Base-by-base conservation (phyloP, 2,329 filamentous ascomycete species). In the Stachybotrys chartarum region DNA sequence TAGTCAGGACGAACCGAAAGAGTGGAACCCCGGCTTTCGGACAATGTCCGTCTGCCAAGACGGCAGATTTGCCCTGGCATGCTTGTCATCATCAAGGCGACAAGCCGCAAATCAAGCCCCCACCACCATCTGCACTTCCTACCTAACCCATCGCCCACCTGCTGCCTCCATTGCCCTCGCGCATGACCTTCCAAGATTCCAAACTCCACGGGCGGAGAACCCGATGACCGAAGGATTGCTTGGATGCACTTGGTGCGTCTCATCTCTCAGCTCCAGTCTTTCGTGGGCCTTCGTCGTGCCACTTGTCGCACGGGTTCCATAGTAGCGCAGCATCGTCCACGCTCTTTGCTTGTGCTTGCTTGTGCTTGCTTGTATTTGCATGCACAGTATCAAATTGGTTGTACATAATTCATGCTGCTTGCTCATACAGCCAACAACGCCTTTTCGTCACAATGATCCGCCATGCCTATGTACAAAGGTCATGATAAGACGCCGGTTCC, bases 401-500 rank as follows among this genome's bases (percentile, higher is more conserved):
- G 14, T 14, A 42, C 35, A 5, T 42, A 3, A 42, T 10, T 42
- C 35, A 42, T 42, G 35, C 55, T 50, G 50, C 55, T 46, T 30
- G 49, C 54, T 18, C 54, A 52, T 59, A 58, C 61, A 57, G 49
- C 45, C 61, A 59, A 58, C 53, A 59, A 61, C 63, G 53, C 58
- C 60, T 42, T 42, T 2, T 42, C 35, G 35, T 42, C 35, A 5
- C 35, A 14, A 14, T 42, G 14, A 10, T 42, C 35, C 35, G 14
- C 14, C 35, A 2, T 14, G 3, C 35, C 35, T 3, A 14, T 42
- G 14, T 42, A 42, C 35, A 10, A 42, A 42, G 14, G 10, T 6
- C 35, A 10, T 39, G 7, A 39, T 14, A 42, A 10, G 35, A 10
- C 35, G 35, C 35, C 14, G 35, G 14, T 10, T 42, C 35, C 10